Base-by-base conservation (phyloP, 306 rosid species). In the Comarum palustre region DNA sequence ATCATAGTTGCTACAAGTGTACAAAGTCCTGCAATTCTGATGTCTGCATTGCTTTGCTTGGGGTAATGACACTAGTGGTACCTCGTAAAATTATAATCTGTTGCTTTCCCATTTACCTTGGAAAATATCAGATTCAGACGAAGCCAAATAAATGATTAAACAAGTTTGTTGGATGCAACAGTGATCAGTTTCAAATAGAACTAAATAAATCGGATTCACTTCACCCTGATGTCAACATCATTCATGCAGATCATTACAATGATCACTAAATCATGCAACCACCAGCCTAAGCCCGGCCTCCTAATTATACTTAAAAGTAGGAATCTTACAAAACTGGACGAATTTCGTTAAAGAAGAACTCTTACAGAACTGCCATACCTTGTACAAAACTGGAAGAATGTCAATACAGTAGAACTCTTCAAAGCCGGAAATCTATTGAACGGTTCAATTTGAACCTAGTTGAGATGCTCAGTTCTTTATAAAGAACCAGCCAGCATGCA, bases 171-270 rank as follows among this genome's bases (percentile, higher is more conserved):
- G 63, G 36, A 38, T 51, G 7, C 22, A 20, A 51, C 74, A 70
- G 52, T 51, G 63, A 70, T 32, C 74, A 51, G 34, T 63, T 70
- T 52, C 74, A 70, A 10, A 70, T 4, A 70, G 24, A 70, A 34
- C 48, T 51, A 36, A 34, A 48, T 32, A n/a, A n/a, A n/a, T n/a
- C 34, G 0, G 48, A 51, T 52, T 22, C 22, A 27, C 63, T 70
- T 70, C 48, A 52, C 42, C 74, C 74, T 17, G 19, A 70, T 38
- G 36, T 54, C 17, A 51, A 7, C 36, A 13, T 70, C 48, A 52
- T 70, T 36, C 51, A 70, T 38, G 38, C 64, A 52, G 17, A 70
- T 38, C 36, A 70, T 36, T 71, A 71, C 39, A 71, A 36, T 36
- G 39, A 36, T 36, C 39, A 36, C 39, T 32, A 32, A 36, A 36